Conservation (phyloP, 768 basidiomycete species). For the Lepiota venenata region DNA sequence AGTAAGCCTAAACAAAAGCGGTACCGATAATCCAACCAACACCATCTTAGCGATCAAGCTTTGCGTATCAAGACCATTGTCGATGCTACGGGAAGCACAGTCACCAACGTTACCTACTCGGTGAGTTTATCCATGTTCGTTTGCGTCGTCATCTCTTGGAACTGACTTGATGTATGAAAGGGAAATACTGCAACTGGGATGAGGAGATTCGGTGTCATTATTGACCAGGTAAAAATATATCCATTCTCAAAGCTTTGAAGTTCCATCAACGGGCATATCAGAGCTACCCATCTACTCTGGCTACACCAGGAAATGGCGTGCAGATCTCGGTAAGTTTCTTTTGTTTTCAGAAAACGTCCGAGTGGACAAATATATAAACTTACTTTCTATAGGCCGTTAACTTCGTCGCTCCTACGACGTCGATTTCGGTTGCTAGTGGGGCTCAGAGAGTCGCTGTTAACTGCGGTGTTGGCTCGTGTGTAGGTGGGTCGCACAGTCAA, state of each 20-base stretch:
- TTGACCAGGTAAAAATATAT: slow-evolving; percentile 52
- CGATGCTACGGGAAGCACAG: slow-evolving; percentile 40
- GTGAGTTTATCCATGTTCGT: slow-evolving; percentile 23
- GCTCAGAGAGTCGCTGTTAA: slow-evolving; percentile 51
- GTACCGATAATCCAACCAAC: not conserved
- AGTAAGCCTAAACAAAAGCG: slow-evolving; percentile 28
- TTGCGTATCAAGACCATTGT: slow-evolving; percentile 61
- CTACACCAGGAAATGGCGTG: slow-evolving; percentile 55
- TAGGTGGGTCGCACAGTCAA: slow-evolving; percentile 28
- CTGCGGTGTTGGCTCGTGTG: slow-evolving; percentile 51
- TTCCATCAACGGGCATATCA: slow-evolving; percentile 18
- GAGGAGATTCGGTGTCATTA: slow-evolving; percentile 50
- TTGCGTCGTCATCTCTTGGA: not conserved
- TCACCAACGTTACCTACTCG: slow-evolving; percentile 47
- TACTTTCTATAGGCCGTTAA: slow-evolving; percentile 37
- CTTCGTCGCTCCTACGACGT: slow-evolving; percentile 39
- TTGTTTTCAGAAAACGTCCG: not conserved
- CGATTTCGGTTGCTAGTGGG: slow-evolving; percentile 35
- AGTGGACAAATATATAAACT: not conserved
- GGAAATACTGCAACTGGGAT: slow-evolving; percentile 52
- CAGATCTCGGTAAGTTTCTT: slow-evolving; percentile 44
- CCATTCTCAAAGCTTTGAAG: not conserved
- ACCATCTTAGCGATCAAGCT: slow-evolving; percentile 39
- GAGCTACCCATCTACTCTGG: slow-evolving; percentile 54
- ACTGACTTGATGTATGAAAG: slow-evolving; percentile 18